Evolutionary conservation across 768 basidiomycete species (phyloP), one percentile per base, ranked within the genome.

Genomic region (Psilocybe cyanescens): DNA sequence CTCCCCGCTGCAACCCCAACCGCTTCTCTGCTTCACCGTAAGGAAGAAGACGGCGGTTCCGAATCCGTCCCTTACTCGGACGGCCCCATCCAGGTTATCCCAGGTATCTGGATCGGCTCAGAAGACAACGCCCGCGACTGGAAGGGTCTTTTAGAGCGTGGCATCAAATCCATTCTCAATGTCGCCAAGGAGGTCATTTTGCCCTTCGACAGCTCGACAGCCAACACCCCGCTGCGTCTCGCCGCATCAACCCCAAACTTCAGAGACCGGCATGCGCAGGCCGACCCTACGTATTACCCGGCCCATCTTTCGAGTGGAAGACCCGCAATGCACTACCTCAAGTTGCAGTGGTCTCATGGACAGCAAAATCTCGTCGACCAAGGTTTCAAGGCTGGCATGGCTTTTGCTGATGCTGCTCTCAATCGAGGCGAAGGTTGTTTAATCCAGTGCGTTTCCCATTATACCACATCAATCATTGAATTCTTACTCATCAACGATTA

Each of bases 311-410:
- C 83, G 37, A 86, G 79, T 52, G 92, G 91, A 57, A 83, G 92
- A 65, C 92, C 94, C 0, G 81, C 81, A 16, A 86, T 95, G 83
- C 86, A 94, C 74, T 95, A 96, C 71, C 88, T 94, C 75, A 94
- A 94, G 73, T 84, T 96, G 29, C 83, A 84, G 55, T 97, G 95
- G 95, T 95, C 93, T 24, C 95, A 97, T 71, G 95, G 95, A n/a
- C 92, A 96, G 75, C 83, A 90, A 58, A 90, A 97, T 72, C 85
- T 97, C 41, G 92, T 94, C 65, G 75, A 86, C 2, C 76, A 85
- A 44, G 94, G 93, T 51, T 94, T 95, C 75, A 85, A 86, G 54
- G 82, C 79, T 7, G 95, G 90, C 4, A 93, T 95, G 86, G 74
- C 83, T 17, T 96, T 95, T 64, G 83, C 90, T 59, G 94, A 95